Evolutionary conservation across 2,329 filamentous ascomycete genomes (phyloP).

Genomic region (Neoascochyta sp.): DNA sequence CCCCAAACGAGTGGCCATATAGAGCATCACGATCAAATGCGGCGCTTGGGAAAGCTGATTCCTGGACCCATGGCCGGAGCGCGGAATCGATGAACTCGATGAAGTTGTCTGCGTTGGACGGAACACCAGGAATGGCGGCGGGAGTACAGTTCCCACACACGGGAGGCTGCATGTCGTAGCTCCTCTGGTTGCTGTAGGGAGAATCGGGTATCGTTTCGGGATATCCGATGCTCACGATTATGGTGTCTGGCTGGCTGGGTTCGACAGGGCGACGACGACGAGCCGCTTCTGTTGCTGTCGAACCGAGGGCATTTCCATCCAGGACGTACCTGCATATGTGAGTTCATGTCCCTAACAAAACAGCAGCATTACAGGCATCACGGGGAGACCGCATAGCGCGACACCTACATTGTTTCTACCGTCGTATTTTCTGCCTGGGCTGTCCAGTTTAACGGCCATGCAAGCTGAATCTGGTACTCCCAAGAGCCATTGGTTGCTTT

Average conservation of each 20-base stretch:
- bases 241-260: conserved; percentile 27
- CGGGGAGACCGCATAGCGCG: too few relatives aligned
- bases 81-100: conserved; percentile 44
- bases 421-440: conserved; percentile 16
- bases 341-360: too few relatives aligned
- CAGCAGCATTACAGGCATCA: too few relatives aligned
- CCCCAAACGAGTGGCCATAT: conserved; percentile 51
- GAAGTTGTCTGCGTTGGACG: conserved; percentile 47
- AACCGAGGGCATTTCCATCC: conserved; percentile 30
- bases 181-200: conserved; percentile 23
- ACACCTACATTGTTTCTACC: conserved; percentile 33
- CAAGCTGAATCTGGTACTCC: conserved; percentile 33
- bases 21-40: conserved; percentile 42
- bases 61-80: conserved; percentile 37
- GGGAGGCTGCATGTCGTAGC: conserved; percentile 30
- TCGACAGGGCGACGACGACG: conserved; percentile 31
- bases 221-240: conserved; percentile 32
- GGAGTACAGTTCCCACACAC: conserved; percentile 28
- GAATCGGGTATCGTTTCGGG: conserved; percentile 27
- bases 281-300: conserved; percentile 27
- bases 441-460: conserved; percentile 35
- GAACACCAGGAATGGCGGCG: conserved; percentile 27
- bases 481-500: conserved; percentile 33
- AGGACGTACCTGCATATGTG: conserved; percentile 26
- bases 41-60: conserved; percentile 29